Conservation (phyloP, 768 basidiomycete species). For the Crucibulum laeve region DNA sequence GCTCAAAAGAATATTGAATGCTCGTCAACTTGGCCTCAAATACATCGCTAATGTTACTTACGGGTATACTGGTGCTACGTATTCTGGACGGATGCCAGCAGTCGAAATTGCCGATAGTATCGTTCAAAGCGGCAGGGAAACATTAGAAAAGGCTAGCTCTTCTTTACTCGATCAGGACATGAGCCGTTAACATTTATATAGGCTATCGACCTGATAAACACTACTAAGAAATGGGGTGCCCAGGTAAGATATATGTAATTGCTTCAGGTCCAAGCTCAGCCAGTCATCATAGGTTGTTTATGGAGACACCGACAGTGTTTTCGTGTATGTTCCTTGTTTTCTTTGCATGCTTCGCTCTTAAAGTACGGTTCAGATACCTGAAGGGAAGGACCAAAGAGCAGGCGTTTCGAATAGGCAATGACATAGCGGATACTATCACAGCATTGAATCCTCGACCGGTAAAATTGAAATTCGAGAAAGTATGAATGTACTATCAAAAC, state of each 20-base stretch:
- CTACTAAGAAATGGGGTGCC: slow-evolving; percentile 81
- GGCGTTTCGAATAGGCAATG: slow-evolving; percentile 88
- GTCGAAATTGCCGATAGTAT: slow-evolving; percentile 98
- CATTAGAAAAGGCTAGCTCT: slow-evolving; percentile 75
- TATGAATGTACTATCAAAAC: slow-evolving; percentile 18
- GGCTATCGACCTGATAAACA: slow-evolving; percentile 81
- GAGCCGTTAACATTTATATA: slow-evolving; percentile 21
- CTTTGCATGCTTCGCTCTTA: not conserved
- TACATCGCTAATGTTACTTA: slow-evolving; percentile 95
- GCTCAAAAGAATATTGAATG: slow-evolving; percentile 74
- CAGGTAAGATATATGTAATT: slow-evolving; percentile 26
- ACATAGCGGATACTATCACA: slow-evolving; percentile 88
- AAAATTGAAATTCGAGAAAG: slow-evolving; percentile 98
- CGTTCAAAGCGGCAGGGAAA: slow-evolving; percentile 94
- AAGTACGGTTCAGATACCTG: slow-evolving; percentile 45
- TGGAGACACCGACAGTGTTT: slow-evolving; percentile 96
- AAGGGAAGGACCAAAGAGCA: slow-evolving; percentile 89
- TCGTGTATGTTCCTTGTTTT: slow-evolving; percentile 46
- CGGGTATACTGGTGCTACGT: slow-evolving; percentile 92
- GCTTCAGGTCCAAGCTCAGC: slow-evolving; percentile 1
- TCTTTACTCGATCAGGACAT: not conserved
- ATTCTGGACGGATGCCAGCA: slow-evolving; percentile 96
- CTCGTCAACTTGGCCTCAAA: slow-evolving; percentile 90
- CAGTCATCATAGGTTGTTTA: slow-evolving; percentile 66
- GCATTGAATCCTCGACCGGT: slow-evolving; percentile 83